A percentile compares a stretch with the other conserved stretches of the same genome.
Evolutionary conservation across 768 basidiomycete genomes (phyloP).

Genomic region (Tulasnella sp.): DNA sequence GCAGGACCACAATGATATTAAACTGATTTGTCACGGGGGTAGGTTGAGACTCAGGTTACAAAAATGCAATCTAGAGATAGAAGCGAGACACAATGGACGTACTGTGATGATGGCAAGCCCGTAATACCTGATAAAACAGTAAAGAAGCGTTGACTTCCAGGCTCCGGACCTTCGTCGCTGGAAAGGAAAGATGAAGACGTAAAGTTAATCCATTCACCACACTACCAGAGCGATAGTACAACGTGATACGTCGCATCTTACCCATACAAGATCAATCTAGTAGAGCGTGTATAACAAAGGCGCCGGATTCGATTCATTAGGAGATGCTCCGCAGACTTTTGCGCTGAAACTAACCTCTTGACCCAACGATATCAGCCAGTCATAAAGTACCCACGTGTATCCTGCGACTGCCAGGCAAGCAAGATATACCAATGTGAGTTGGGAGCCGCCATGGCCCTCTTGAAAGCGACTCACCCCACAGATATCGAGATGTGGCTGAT

Average conservation of each 20-base stretch:
- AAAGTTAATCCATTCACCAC: not conserved
- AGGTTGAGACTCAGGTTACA: too few relatives aligned
- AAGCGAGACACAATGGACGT: not conserved
- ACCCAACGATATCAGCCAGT: constrained; percentile 22
- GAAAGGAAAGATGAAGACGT: not conserved
- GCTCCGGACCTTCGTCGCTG: not conserved
- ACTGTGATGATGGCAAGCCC: constrained; percentile 20
- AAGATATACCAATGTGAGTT: not conserved
- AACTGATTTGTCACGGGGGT: not conserved
- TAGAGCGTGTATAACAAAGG: not conserved
- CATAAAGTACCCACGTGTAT: constrained; percentile 18
- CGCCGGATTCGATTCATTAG: not conserved
- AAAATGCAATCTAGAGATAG: not conserved
- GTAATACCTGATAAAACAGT: constrained; percentile 17
- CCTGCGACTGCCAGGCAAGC: not conserved
- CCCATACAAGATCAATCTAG: not conserved
- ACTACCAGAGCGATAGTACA: not conserved
- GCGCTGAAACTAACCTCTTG: constrained; percentile 20
- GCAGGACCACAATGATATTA: not conserved
- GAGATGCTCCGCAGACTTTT: fast-evolving
- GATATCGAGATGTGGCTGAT: not conserved
- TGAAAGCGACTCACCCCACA: not conserved
- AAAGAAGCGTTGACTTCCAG: constrained; percentile 23
- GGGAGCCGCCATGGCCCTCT: not conserved
- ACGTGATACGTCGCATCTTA: not conserved